phyloP scores from a whole-genome alignment of 2,329 filamentous ascomycete species.

The Botrytis pseudocinerea region DNA sequence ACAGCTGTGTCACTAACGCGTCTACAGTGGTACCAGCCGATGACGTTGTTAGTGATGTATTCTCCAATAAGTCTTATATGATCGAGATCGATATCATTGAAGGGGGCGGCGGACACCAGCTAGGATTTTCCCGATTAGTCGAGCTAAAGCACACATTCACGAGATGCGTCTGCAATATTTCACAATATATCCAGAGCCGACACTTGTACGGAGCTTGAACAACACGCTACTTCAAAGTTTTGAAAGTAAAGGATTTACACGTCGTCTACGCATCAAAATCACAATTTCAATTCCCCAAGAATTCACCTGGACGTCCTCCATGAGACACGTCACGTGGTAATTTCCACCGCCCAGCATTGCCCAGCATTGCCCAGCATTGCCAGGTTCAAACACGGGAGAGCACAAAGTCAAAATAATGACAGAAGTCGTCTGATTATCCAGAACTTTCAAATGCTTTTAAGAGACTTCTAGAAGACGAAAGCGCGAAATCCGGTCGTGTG shows the following conservation, averaged over 20 bases:
- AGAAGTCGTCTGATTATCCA: neutral
- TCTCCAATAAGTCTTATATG: neutral
- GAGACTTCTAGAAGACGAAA: neutral
- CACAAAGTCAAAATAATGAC: neutral
- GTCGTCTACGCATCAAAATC: neutral
- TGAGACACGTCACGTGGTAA: neutral
- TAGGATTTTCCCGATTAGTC: neutral
- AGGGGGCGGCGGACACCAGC: neutral
- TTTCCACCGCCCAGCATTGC: constrained; percentile 8
- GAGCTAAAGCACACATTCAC: neutral
- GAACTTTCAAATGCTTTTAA: neutral
- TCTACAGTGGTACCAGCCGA: neutral
- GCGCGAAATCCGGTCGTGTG: neutral
- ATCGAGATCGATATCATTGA: neutral
- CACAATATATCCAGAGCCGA: neutral
- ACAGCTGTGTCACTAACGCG: constrained; percentile 6
- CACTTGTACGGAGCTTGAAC: too few relatives aligned
- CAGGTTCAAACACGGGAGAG: neutral
- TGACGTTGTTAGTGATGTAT: neutral
- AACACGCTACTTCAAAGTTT: neutral
- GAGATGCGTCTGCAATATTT: neutral
- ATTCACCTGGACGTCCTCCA: neutral
- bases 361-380: constrained; percentile 11
- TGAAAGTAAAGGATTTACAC: neutral
- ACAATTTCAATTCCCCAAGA: neutral